A percentile compares a stretch with the other conserved stretches of the same genome.
These are phyloP conservation scores for Coccomyxa subellipsoidea DNA, from an alignment of 163 green algal genomes.

Conservation along the genomic window DNA sequence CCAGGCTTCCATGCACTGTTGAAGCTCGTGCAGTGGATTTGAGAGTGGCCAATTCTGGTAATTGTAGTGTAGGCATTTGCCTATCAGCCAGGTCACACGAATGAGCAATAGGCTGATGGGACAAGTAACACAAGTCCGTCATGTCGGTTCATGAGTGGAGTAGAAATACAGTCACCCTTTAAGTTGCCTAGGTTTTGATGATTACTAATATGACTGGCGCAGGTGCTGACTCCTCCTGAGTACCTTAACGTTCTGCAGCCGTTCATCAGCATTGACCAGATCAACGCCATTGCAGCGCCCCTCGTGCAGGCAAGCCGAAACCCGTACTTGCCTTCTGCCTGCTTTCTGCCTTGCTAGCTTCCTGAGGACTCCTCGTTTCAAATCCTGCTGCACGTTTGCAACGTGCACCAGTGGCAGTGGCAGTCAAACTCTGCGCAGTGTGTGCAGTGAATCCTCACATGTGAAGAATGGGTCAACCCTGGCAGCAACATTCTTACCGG, in stretches of 20 bases:
- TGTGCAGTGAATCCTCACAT: neutral
- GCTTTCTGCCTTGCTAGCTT: neutral
- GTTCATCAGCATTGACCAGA: neutral
- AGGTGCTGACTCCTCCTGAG: neutral
- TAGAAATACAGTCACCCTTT: no score
- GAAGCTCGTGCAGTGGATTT: no score
- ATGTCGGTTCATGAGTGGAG: no score
- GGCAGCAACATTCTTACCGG: neutral
- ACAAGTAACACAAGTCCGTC: neutral
- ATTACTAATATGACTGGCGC: neutral
- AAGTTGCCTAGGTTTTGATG: no score
- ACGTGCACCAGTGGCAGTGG: neutral
- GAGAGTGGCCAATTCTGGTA: no score
- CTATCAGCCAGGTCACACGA: no score
- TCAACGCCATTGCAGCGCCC: neutral
- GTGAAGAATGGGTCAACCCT: neutral
- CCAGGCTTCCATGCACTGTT: no score
- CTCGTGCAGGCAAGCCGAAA: neutral
- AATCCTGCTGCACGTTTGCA: neutral
- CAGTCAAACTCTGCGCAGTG: neutral
- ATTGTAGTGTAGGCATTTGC: no score
- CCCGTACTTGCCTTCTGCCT: no score
- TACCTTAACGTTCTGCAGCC: neutral
- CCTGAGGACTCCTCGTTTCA: neutral
- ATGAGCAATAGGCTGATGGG: neutral